Evolutionary conservation across 2,329 filamentous ascomycete genomes (phyloP).

Genomic region (Dothideomycetes sp.): DNA sequence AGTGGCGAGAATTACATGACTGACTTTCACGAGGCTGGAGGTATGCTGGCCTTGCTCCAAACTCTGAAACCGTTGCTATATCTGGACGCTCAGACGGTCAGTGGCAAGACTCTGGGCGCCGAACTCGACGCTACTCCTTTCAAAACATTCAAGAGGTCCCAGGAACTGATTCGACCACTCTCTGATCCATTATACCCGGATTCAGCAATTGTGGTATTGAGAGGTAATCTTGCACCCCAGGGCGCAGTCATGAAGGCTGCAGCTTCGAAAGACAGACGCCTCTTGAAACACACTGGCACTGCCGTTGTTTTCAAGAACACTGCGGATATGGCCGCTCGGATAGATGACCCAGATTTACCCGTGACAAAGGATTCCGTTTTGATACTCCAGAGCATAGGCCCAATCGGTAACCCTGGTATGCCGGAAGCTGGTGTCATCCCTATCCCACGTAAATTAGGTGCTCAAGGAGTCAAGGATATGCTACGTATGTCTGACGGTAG

Average conservation of each 20-base stretch:
- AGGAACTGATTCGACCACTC: conserved; percentile 36
- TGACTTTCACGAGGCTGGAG: conserved; percentile 46
- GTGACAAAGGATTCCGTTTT: conserved; percentile 39
- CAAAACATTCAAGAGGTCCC: conserved; percentile 33
- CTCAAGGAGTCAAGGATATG: conserved; percentile 44
- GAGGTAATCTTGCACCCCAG: conserved; percentile 40
- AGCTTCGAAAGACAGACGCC: conserved; percentile 38
- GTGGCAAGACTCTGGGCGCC: conserved; percentile 40
- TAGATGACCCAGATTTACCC: conserved; percentile 37
- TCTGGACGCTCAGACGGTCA: conserved; percentile 38
- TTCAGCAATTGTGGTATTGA: conserved; percentile 38
- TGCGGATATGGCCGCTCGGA: conserved; percentile 36
- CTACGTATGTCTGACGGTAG: conserved; percentile 45
- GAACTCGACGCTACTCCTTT: conserved; percentile 36
- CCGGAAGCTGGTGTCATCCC: conserved; percentile 45
- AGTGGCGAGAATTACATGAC: conserved; percentile 44
- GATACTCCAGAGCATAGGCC: conserved; percentile 42
- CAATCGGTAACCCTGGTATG: conserved; percentile 45
- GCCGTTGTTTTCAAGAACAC: conserved; percentile 43
- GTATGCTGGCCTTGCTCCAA: conserved; percentile 41
- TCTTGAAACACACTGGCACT: conserved; percentile 37
- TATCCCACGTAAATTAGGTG: conserved; percentile 40
- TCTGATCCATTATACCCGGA: conserved; percentile 36
- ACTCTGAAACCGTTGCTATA: conserved; percentile 38
- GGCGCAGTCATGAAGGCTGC: conserved; percentile 44